Evolutionary conservation across 23 red algal species (phyloP), one percentile per base, ranked within the genome.

Genomic region (Porphyridium purpureum): DNA sequence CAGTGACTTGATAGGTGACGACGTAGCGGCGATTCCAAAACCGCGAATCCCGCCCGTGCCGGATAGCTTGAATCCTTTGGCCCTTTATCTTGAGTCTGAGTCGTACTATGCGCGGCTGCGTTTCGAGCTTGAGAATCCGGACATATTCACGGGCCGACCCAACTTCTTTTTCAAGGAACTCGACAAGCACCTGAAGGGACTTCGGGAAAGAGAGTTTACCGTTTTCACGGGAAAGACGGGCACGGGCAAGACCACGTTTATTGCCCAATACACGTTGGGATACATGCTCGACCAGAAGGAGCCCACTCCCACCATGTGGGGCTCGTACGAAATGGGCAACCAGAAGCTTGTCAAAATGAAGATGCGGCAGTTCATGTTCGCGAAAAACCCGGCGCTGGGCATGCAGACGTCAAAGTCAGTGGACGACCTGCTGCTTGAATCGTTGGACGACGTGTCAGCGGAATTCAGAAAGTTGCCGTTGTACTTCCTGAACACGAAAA

Each of bases 171-270:
- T n/a, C n/a, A n/a, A n/a, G n/a, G n/a, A n/a, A n/a, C 61, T 94
- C 7, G 74, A 83, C 44, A 26, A 66, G 1, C 17, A 78, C 25
- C 38, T 82, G 1, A 75, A 74, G 7, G 87, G 87, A 23, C 73
- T 69, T 33, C 74, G 87, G 23, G 59, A 66, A 28, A 74, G 80
- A 19, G 87, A 94, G 50, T 35, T 82, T 21, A 72, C 76, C 29
- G 67, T 94, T 19, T 58, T 72, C 7, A 70, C 70, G 20, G 87
- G 87, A 6, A 71, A 81, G 41, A 94, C 77, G 4, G 87, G 87
- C 24, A 60, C 83, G 2, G 87, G 87, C 30, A 94, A 94, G 49
- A 84, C 87, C 15, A 94, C 87, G 3, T 21, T 94, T 23, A 41
- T 94, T 11, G 66, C 68, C 21, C 87, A 94, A 49, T 27, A 83